Evolutionary conservation across 1,284 basidiomycete species (phyloP).

Genomic region (Ustanciosporium gigantosporum): DNA sequence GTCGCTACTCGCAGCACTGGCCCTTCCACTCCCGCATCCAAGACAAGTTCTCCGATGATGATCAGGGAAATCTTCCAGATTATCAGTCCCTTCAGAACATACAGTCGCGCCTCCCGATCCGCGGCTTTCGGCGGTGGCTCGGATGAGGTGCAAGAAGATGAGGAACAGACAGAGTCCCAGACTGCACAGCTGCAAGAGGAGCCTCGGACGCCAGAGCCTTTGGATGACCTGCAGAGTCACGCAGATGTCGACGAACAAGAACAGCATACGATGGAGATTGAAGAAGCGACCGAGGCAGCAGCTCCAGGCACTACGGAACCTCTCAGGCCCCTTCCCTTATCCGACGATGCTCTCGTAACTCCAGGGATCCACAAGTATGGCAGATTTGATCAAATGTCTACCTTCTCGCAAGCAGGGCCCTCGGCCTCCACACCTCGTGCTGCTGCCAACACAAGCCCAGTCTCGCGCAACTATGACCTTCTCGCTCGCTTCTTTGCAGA

Average conservation of each 20-base stretch:
- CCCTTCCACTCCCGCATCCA: constrained; percentile 23
- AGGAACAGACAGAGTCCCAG: neutral
- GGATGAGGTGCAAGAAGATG: constrained; percentile 2
- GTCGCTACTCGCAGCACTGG: constrained; percentile 9
- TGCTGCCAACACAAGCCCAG: constrained; percentile 22
- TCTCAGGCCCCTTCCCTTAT: constrained; percentile 9
- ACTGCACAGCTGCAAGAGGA: neutral
- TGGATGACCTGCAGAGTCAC: neutral
- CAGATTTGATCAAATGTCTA: neutral
- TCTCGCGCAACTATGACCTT: constrained; percentile 48
- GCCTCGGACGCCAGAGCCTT: neutral
- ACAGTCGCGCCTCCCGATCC: constrained; percentile 24
- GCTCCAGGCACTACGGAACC: neutral
- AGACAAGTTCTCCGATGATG: constrained; percentile 35
- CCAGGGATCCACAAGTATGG: constrained; percentile 17
- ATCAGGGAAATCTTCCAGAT: constrained; percentile 34
- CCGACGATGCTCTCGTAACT: constrained; percentile 23
- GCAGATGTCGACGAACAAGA: neutral
- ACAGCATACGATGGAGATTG: neutral
- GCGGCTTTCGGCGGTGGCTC: constrained; percentile 32
- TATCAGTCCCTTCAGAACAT: constrained; percentile 35
- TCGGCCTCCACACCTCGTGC: constrained; percentile 6
- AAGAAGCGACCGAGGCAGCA: neutral
- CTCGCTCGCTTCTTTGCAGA: constrained; percentile 50
- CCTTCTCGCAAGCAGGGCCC: neutral